These are phyloP conservation scores for Rhodosporidiobolus sp. DNA, from an alignment of 768 basidiomycete genomes.

Conservation along the genomic window DNA sequence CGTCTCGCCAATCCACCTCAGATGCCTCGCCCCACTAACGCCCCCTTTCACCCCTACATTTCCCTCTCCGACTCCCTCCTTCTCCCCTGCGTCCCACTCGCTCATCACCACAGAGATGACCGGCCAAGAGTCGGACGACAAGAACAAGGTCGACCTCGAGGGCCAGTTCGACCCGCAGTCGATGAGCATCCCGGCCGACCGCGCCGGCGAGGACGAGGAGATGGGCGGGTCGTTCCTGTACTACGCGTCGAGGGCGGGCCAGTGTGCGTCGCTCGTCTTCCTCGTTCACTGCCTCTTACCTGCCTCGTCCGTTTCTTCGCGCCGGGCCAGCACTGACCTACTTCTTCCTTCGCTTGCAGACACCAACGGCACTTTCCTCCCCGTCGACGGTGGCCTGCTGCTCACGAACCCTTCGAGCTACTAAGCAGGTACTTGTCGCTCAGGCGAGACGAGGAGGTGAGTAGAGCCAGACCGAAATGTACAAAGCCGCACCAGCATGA, in stretches of 20 bases:
- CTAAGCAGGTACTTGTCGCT: background rate
- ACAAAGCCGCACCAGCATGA: too few species aligned
- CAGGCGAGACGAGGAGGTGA: too few species aligned
- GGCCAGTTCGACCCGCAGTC: slow-evolving; percentile 27
- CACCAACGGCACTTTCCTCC: slow-evolving; percentile 70
- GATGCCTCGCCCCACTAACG: too few species aligned
- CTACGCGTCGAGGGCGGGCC: slow-evolving; percentile 10
- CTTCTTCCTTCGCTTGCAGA: background rate
- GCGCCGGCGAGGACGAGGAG: slow-evolving; percentile 27
- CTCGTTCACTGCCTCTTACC: too few species aligned
- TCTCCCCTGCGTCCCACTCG: background rate
- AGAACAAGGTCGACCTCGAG: slow-evolving; percentile 23
- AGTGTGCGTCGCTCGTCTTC: slow-evolving; percentile 46
- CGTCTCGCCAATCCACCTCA: too few species aligned
- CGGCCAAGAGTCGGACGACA: slow-evolving; percentile 9
- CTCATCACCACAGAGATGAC: slow-evolving; percentile 7
- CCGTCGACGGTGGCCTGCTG: slow-evolving; percentile 85
- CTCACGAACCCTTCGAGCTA: slow-evolving; percentile 14
- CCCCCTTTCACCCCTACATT: background rate
- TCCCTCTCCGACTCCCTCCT: background rate
- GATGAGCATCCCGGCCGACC: background rate
- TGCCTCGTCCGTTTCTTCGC: background rate
- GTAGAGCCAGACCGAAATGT: too few species aligned
- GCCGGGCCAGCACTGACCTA: background rate
- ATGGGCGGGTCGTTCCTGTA: slow-evolving; percentile 66